Conservation (phyloP, 192 early-diverging fungal genomes). For the Linnemannia hyalina region DNA sequence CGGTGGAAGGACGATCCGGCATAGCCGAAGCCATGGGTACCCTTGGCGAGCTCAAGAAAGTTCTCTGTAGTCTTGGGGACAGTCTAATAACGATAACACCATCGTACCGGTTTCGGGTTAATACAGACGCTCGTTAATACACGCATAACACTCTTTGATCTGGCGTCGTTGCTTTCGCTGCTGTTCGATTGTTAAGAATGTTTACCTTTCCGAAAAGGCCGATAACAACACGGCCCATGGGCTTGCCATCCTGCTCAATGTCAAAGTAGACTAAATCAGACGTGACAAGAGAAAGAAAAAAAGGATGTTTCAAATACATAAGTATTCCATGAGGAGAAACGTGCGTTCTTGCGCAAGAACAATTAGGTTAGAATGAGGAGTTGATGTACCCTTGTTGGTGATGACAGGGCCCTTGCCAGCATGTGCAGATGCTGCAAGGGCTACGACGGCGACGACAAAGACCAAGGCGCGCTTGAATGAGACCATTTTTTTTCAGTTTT, state of each 20-base stretch:
- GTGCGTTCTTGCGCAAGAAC: neutral
- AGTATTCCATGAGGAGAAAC: no score
- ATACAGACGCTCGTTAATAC: neutral
- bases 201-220: slow-evolving; percentile 79
- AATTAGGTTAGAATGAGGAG: neutral
- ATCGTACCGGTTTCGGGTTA: neutral
- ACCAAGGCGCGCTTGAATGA: slow-evolving; percentile 48
- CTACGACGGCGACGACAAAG: slow-evolving; percentile 27
- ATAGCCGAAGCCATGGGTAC: slow-evolving; percentile 62
- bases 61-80: slow-evolving; percentile 89
- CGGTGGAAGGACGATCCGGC: slow-evolving; percentile 71
- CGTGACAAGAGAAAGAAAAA: neutral
- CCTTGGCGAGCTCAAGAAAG: slow-evolving; percentile 94
- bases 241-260: slow-evolving; percentile 83
- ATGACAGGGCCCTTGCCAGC: slow-evolving; percentile 75
- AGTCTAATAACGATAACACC: slow-evolving; percentile 18
- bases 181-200: neutral
- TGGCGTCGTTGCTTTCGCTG: no score
- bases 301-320: no score
- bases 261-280: slow-evolving; percentile 82
- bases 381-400: slow-evolving; percentile 71
- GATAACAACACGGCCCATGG: slow-evolving; percentile 76
- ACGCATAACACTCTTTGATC: no score
- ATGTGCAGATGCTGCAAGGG: slow-evolving; percentile 34
- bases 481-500: slow-evolving; percentile 21